Percentiles rank a stretch among this genome's conserved stretches.
phyloP scores from a whole-genome alignment of 345 rosid species.

The Fremontodendron californicum region DNA sequence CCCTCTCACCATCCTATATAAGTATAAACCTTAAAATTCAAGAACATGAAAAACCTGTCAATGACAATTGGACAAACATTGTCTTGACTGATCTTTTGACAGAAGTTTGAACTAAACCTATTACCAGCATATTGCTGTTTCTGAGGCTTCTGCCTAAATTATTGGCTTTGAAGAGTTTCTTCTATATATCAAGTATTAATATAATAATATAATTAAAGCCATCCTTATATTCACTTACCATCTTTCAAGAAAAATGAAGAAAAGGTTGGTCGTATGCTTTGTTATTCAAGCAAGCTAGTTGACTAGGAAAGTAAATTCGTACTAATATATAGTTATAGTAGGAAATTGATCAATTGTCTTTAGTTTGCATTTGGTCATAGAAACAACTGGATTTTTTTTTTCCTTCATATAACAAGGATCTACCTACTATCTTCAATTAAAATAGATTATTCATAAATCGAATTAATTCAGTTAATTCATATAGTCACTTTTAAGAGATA shows the following conservation, averaged over 20 bases:
- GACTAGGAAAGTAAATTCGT: not conserved
- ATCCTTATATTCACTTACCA: not conserved
- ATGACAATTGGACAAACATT: not conserved
- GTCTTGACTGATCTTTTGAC: not conserved
- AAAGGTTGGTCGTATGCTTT: not conserved
- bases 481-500: too few relatives aligned
- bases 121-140: not conserved
- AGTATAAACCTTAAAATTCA: not conserved
- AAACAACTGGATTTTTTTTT: not conserved
- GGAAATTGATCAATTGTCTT: not conserved
- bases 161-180: not conserved
- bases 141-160: not conserved
- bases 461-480: too few relatives aligned
- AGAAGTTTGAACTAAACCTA: not conserved
- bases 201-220: not conserved
- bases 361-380: not conserved
- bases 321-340: not conserved
- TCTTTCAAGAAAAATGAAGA: not conserved
- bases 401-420: not conserved
- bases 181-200: too few relatives aligned
- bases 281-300: not conserved
- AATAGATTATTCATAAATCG: too few relatives aligned
- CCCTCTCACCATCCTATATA: too few relatives aligned
- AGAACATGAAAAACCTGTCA: not conserved
- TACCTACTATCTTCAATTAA: not conserved